A percentile compares a stretch with the other conserved stretches of the same genome.
phyloP scores from a whole-genome alignment of 2,329 filamentous ascomycete genomes.

The Colletotrichum aenigma region DNA sequence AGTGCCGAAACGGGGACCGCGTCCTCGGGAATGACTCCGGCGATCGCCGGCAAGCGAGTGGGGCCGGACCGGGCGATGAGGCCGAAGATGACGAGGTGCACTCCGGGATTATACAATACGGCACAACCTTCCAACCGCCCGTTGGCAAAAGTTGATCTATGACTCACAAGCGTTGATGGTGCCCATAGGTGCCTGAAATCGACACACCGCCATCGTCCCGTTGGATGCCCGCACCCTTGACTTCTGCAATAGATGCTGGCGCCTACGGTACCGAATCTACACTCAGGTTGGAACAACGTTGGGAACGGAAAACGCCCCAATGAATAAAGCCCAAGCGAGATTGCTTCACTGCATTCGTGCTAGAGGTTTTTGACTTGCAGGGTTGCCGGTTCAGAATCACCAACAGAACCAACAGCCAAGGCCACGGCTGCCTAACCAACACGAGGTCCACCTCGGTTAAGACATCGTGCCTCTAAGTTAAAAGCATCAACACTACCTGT shows the following conservation, averaged over 20 bases:
- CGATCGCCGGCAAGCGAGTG: background rate
- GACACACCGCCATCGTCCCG: background rate
- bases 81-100: background rate
- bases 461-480: background rate
- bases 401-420: background rate
- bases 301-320: background rate
- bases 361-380: background rate
- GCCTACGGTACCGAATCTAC: background rate
- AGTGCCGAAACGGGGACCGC: background rate
- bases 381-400: background rate
- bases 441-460: background rate
- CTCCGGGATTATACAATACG: accelerated
- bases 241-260: accelerated
- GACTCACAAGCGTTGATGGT: background rate
- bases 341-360: background rate
- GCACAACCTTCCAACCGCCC: background rate
- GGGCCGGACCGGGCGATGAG: background rate
- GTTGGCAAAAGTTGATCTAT: accelerated
- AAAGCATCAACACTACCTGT: background rate
- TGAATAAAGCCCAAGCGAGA: background rate
- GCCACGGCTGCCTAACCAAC: background rate
- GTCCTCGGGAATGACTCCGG: background rate
- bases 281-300: accelerated
- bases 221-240: accelerated
- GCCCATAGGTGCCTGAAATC: background rate